A percentile compares a stretch with the other conserved stretches of the same genome.
Evolutionary conservation across 139 green algal species (phyloP).

Genomic region (Pedinophyceae sp.): DNA sequence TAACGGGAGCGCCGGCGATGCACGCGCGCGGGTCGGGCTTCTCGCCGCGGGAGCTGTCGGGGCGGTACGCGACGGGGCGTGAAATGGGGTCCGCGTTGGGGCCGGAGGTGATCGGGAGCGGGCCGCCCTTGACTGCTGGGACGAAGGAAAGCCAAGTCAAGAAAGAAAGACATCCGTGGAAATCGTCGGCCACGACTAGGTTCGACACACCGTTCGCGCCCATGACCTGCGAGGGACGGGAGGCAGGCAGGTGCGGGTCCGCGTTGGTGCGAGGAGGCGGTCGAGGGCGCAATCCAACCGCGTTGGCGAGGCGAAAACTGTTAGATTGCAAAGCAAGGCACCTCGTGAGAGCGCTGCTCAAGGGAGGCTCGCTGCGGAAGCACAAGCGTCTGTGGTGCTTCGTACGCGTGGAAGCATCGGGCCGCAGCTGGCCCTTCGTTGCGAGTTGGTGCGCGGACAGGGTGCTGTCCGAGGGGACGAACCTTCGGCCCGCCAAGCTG

Average conservation of each 20-base stretch:
- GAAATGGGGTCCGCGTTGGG: conserved; percentile 42
- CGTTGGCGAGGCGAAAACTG: no score
- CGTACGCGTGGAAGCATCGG: no score
- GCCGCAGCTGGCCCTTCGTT: no score
- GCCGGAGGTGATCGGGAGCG: conserved; percentile 34
- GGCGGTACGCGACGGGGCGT: conserved; percentile 41
- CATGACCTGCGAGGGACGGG: conserved; percentile 51
- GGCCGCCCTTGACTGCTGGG: conserved; percentile 11
- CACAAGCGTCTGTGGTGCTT: no score
- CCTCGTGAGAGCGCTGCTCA: no score
- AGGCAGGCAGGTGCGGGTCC: neutral
- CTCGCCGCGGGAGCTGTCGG: conserved; percentile 29
- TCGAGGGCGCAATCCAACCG: no score
- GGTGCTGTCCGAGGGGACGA: no score
- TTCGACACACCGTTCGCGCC: conserved; percentile 87
- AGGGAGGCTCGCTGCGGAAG: no score
- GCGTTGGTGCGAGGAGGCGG: no score
- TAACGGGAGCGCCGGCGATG: conserved; percentile 38
- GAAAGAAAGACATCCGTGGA: conserved; percentile 38
- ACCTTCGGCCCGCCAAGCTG: conserved; percentile 81
- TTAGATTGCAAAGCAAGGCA: no score
- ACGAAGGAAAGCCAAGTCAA: conserved; percentile 13
- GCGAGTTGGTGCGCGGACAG: no score
- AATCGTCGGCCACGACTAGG: conserved; percentile 80
- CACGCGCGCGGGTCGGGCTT: conserved; percentile 68